Evolutionary conservation across 768 basidiomycete species (phyloP).

Genomic region (Panaeolus cyanescens): DNA sequence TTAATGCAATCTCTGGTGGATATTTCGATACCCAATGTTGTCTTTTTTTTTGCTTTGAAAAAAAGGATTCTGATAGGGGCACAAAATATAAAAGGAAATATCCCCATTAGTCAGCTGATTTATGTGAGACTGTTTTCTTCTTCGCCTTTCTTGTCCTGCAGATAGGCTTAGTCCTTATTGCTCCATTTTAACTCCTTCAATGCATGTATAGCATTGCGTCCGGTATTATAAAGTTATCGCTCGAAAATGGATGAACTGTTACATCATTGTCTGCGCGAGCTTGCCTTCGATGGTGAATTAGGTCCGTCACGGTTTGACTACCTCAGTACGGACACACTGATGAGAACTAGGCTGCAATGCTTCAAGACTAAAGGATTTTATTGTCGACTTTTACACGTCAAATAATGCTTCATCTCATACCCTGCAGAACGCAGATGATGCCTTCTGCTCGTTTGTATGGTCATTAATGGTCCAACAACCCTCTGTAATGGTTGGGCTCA

Average conservation of each 20-base stretch:
- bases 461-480: conserved; percentile 75
- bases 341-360: conserved; percentile 68
- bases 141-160: too few relatives aligned
- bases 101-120: too few relatives aligned
- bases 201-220: too few relatives aligned
- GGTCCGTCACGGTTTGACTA: conserved; percentile 54
- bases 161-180: too few relatives aligned
- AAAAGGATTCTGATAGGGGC: too few relatives aligned
- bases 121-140: too few relatives aligned
- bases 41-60: too few relatives aligned
- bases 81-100: too few relatives aligned
- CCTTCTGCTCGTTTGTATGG: conserved; percentile 83
- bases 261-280: conserved; percentile 80
- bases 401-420: conserved; percentile 29
- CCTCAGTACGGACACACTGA: conserved; percentile 47
- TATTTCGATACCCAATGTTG: too few relatives aligned
- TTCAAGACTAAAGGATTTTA: conserved; percentile 70
- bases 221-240: too few relatives aligned
- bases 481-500: conserved; percentile 72
- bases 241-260: conserved; percentile 79
- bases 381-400: conserved; percentile 63
- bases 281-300: conserved; percentile 88
- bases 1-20: too few relatives aligned
- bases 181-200: too few relatives aligned
- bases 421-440: conserved; percentile 68